Conservation (phyloP, 2,329 filamentous ascomycete genomes). For the Graphilbum sp. region DNA sequence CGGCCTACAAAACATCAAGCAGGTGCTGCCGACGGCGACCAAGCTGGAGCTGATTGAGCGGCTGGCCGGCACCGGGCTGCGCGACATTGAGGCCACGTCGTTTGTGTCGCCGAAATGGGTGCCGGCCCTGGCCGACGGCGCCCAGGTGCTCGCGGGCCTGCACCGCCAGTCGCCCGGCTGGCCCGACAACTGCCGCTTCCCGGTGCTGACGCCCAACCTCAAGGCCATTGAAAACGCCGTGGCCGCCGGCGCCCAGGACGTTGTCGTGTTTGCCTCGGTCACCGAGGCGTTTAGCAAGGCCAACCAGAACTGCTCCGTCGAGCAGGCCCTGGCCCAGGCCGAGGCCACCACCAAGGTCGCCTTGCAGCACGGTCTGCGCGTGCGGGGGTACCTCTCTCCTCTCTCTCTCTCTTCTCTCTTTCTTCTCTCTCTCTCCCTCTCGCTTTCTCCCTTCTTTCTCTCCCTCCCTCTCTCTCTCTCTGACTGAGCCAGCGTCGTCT, state of each 20-base stretch:
- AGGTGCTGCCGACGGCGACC: conserved; percentile 48
- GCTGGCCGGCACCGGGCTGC: conserved; percentile 50
- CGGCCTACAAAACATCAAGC: conserved; percentile 76
- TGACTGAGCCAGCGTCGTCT: not conserved
- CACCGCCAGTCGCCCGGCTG: not conserved
- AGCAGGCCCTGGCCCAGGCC: not conserved
- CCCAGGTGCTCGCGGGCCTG: not conserved
- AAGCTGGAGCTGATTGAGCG: conserved; percentile 63
- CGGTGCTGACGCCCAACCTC: not conserved
- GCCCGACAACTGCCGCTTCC: not conserved
- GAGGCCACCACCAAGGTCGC: not conserved
- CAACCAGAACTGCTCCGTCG: conserved; percentile 53
- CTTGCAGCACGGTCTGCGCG: not conserved
- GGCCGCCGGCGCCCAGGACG: not conserved
- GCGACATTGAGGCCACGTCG: conserved; percentile 63
- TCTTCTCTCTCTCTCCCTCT: not conserved
- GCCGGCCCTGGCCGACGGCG: conserved; percentile 22
- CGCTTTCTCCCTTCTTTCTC: not conserved
- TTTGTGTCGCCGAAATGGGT: conserved; percentile 78
- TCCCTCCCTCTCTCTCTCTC: not conserved
- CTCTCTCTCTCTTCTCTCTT: not conserved
- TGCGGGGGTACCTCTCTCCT: not conserved
- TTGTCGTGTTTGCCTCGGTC: conserved; percentile 47
- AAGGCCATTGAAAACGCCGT: conserved; percentile 51
- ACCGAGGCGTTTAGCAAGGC: conserved; percentile 64